These are phyloP conservation scores for Neopestalotiopsis clavispora DNA, from an alignment of 2,329 filamentous ascomycete species.

Conservation along the genomic window DNA sequence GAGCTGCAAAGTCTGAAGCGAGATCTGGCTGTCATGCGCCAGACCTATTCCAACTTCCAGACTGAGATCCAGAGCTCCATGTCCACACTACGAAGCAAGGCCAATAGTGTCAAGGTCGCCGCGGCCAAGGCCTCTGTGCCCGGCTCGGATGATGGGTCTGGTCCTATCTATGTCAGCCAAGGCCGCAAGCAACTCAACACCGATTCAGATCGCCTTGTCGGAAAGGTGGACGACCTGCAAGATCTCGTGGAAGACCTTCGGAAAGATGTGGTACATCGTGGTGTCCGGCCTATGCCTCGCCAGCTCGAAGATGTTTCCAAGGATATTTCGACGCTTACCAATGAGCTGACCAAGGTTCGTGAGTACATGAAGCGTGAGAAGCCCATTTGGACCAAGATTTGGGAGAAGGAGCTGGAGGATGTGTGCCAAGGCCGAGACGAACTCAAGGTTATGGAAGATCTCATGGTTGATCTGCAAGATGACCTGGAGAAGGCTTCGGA, in stretches of 20 bases:
- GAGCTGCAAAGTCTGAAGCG: slow-evolving; percentile 84
- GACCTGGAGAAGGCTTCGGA: slow-evolving; percentile 93
- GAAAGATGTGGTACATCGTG: slow-evolving; percentile 93
- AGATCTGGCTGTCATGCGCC: slow-evolving; percentile 88
- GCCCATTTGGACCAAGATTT: slow-evolving; percentile 98
- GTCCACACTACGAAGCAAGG: slow-evolving; percentile 81
- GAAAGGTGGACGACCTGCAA: slow-evolving; percentile 94
- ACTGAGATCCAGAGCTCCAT: slow-evolving; percentile 89
- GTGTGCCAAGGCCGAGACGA: slow-evolving; percentile 96
- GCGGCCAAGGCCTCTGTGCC: slow-evolving; percentile 75
- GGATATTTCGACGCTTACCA: slow-evolving; percentile 80
- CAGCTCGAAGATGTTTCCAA: slow-evolving; percentile 90
- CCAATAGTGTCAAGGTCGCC: slow-evolving; percentile 76
- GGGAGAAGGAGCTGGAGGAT: slow-evolving; percentile 95
- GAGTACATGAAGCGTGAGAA: slow-evolving; percentile 92
- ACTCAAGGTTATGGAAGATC: slow-evolving; percentile 93
- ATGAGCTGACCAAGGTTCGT: slow-evolving; percentile 92
- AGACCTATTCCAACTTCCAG: slow-evolving; percentile 91
- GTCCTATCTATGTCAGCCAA: slow-evolving; percentile 80
- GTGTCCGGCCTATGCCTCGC: slow-evolving; percentile 86
- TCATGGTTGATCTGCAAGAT: slow-evolving; percentile 89
- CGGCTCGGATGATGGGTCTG: slow-evolving; percentile 75
- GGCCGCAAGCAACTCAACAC: slow-evolving; percentile 87
- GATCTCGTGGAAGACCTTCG: slow-evolving; percentile 95
- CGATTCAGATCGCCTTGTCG: slow-evolving; percentile 90